phyloP scores from a whole-genome alignment of 345 rosid species.

The Physaria fendleri region DNA sequence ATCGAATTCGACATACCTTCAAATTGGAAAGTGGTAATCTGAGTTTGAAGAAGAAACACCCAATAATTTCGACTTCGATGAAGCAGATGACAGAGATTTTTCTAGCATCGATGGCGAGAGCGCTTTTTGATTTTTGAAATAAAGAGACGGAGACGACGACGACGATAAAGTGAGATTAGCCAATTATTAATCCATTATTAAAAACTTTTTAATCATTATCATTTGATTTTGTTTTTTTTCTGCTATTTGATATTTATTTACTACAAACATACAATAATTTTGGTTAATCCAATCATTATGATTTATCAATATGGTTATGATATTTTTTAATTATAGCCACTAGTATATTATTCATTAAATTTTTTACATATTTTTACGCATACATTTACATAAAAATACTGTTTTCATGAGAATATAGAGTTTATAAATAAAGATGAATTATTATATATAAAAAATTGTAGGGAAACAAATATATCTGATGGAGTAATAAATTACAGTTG shows the following conservation, averaged over 20 bases:
- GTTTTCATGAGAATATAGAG: not conserved
- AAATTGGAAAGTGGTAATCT: not conserved
- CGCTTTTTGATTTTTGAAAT: constrained; percentile 9
- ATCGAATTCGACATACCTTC: not conserved
- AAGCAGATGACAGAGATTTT: not conserved
- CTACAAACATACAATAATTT: not conserved
- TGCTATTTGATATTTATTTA: no score
- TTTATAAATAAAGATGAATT: no score
- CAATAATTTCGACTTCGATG: not conserved
- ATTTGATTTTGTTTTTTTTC: not conserved
- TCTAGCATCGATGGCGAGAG: constrained; percentile 1
- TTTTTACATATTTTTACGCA: no score
- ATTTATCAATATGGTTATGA: not conserved
- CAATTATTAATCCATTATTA: constrained; percentile 6
- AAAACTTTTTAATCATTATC: not conserved
- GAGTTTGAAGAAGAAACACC: not conserved
- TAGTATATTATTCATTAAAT: no score
- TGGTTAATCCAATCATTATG: not conserved
- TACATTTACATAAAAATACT: no score
- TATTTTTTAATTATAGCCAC: not conserved
- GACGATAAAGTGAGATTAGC: constrained; percentile 3
- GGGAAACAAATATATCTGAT: no score
- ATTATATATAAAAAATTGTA: no score
- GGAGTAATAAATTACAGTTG: no score
- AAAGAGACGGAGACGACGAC: not conserved